Conservation (phyloP, 768 basidiomycete genomes). For the Suillus occidentalis region DNA sequence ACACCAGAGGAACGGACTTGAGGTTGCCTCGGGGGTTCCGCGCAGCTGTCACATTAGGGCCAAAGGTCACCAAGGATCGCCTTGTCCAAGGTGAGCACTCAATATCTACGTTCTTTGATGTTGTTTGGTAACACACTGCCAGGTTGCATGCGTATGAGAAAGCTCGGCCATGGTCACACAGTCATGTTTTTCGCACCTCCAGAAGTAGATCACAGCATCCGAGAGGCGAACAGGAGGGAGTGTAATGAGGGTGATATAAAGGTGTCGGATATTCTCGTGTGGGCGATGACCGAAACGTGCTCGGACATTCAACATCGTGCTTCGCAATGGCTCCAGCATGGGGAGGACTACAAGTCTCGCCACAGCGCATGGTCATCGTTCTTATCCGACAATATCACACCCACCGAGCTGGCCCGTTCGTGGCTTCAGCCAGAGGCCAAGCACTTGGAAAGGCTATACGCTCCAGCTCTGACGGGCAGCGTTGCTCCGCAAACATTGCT, state of each 20-base stretch:
- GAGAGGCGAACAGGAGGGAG: no score
- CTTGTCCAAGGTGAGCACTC: slow-evolving; percentile 44
- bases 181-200: slow-evolving; percentile 47
- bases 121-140: slow-evolving; percentile 7
- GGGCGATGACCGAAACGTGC: slow-evolving; percentile 47
- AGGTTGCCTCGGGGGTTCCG: slow-evolving; percentile 43
- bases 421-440: slow-evolving; percentile 32
- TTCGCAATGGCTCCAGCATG: slow-evolving; percentile 46
- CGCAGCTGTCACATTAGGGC: slow-evolving; percentile 50
- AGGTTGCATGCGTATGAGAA: slow-evolving; percentile 58
- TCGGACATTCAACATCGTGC: slow-evolving; percentile 35
- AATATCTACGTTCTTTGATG: neutral
- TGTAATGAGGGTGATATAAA: no score
- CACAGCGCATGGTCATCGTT: slow-evolving; percentile 19
- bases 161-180: slow-evolving; percentile 48
- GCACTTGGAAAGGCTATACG: neutral
- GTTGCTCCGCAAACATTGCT: neutral
- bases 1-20: slow-evolving; percentile 49
- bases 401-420: slow-evolving; percentile 7
- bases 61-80: slow-evolving; percentile 51
- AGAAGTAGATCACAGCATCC: slow-evolving; percentile 41
- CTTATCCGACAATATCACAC: slow-evolving; percentile 11
- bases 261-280: slow-evolving; percentile 38
- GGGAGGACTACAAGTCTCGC: slow-evolving; percentile 33
- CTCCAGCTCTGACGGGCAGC: neutral